Evolutionary conservation across 2,329 filamentous ascomycete genomes (phyloP).

Genomic region (Neophaeococcomyces aloes): DNA sequence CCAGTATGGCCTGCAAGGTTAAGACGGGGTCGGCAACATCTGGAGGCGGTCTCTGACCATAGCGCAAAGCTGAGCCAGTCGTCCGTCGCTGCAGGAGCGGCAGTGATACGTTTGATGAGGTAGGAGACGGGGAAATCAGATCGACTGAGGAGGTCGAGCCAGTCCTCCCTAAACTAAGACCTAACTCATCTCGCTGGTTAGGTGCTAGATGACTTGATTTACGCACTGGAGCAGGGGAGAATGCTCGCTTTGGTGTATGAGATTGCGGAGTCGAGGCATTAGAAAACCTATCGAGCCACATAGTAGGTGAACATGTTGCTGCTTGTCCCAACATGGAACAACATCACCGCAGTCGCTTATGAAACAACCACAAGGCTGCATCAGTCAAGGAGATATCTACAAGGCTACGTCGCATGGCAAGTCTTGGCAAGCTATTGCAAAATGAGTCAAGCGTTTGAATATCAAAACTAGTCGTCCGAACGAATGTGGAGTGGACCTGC

Average conservation of each 20-base stretch:
- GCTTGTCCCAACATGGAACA: background rate
- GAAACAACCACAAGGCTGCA: constrained; percentile 1
- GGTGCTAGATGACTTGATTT: constrained; percentile 59
- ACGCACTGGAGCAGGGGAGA: constrained; percentile 59
- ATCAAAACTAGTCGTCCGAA: background rate
- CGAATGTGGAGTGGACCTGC: constrained; percentile 5
- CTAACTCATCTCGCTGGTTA: constrained; percentile 48
- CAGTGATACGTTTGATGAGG: constrained; percentile 67
- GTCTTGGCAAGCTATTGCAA: background rate
- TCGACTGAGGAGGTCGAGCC: constrained; percentile 65
- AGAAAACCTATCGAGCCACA: constrained; percentile 87
- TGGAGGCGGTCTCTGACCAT: constrained; percentile 42
- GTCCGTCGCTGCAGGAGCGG: constrained; percentile 52
- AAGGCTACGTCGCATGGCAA: background rate
- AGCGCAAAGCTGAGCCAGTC: constrained; percentile 60
- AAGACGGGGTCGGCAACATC: constrained; percentile 60
- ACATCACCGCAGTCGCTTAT: background rate
- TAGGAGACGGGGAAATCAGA: constrained; percentile 47
- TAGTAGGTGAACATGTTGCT: constrained; percentile 28
- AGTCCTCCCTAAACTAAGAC: constrained; percentile 53
- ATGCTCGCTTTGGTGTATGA: constrained; percentile 55
- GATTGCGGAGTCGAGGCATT: constrained; percentile 57
- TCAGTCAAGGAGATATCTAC: no score
- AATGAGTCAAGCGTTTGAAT: background rate
- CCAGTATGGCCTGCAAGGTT: constrained; percentile 54